These are phyloP conservation scores for Nemania serpens DNA, from an alignment of 2,329 filamentous ascomycete genomes.

Conservation along the genomic window DNA sequence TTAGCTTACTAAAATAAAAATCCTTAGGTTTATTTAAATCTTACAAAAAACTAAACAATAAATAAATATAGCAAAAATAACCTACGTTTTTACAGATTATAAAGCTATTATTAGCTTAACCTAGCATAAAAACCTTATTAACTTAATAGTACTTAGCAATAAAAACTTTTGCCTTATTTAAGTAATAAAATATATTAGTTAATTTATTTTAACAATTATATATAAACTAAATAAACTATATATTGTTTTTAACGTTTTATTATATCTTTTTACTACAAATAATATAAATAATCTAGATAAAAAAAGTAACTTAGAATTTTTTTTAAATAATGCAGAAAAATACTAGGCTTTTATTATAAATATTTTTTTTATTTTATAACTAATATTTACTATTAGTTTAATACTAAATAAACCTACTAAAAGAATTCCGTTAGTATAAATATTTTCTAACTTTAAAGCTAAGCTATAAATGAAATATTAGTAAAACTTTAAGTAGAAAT, in stretches of 20 bases:
- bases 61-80: too few relatives aligned
- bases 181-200: conserved; percentile 22
- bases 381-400: background rate
- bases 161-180: conserved; percentile 8
- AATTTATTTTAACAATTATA: too few relatives aligned
- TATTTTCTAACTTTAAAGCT: conserved; percentile 5
- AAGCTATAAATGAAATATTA: too few relatives aligned
- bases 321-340: background rate
- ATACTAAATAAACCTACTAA: background rate
- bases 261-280: background rate
- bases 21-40: conserved; percentile 9
- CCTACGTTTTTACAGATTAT: conserved; percentile 15
- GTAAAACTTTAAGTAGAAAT: too few relatives aligned
- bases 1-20: conserved; percentile 14
- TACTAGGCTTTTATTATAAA: background rate
- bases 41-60: conserved; percentile 9
- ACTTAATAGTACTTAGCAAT: conserved; percentile 10
- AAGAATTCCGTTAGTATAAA: conserved; percentile 8
- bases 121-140: conserved; percentile 9
- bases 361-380: too few relatives aligned
- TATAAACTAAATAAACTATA: too few relatives aligned
- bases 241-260: background rate
- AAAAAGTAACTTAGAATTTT: background rate
- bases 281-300: background rate
- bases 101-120: conserved; percentile 11